These are phyloP conservation scores for Brassica carinata DNA, from an alignment of 345 rosid genomes.

Conservation along the genomic window DNA sequence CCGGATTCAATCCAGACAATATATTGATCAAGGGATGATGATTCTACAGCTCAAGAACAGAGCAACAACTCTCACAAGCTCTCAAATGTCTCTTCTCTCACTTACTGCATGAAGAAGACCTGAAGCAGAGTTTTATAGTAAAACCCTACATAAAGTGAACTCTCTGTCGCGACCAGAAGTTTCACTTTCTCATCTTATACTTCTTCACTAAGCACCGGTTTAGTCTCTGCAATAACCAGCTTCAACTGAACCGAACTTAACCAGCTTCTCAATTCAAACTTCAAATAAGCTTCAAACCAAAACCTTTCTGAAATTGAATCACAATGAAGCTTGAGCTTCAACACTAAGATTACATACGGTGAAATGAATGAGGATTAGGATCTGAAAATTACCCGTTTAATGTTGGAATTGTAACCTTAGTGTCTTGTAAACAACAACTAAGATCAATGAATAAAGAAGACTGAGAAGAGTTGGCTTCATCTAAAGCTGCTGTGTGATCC, in stretches of 20 bases:
- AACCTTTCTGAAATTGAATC: neutral
- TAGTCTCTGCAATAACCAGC: neutral
- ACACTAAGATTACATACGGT: neutral
- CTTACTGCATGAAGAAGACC: neutral
- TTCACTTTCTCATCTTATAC: neutral
- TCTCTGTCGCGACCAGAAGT: neutral
- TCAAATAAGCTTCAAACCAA: neutral
- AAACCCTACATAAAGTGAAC: neutral
- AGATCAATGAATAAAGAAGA: slow-evolving; percentile 65
- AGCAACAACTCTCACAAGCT: neutral
- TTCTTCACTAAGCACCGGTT: neutral
- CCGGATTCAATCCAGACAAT: too few relatives aligned
- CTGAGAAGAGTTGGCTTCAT: slow-evolving; percentile 44
- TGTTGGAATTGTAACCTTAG: slow-evolving; percentile 81
- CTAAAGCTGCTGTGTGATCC: slow-evolving; percentile 35
- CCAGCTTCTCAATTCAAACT: neutral
- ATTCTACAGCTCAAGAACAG: neutral
- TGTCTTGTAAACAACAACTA: slow-evolving; percentile 69
- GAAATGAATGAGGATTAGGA: neutral
- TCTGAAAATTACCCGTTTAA: slow-evolving; percentile 65
- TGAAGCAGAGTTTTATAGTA: neutral
- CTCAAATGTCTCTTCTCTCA: neutral
- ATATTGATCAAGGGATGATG: too few relatives aligned
- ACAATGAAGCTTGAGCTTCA: neutral
- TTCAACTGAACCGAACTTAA: neutral